These are phyloP conservation scores for Penicillium brasilianum DNA, from an alignment of 2,329 filamentous ascomycete species.

Conservation along the genomic window DNA sequence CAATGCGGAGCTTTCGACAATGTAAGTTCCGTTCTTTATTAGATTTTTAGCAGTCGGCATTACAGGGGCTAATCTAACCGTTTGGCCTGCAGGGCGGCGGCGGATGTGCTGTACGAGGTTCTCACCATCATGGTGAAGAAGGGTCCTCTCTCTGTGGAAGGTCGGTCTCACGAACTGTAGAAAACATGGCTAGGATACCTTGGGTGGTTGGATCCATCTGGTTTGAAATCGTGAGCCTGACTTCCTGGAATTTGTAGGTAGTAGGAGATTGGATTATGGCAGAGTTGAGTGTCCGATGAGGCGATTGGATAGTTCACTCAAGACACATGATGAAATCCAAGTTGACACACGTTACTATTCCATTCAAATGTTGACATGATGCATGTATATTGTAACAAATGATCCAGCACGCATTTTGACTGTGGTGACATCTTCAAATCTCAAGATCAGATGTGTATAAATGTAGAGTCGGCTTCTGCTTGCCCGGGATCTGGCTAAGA, in stretches of 20 bases:
- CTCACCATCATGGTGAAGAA: slow-evolving; percentile 84
- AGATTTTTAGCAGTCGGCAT: background rate
- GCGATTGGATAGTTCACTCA: background rate
- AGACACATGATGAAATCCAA: background rate
- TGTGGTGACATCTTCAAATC: too few species aligned
- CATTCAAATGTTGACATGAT: too few species aligned
- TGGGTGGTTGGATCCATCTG: background rate
- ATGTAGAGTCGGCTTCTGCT: too few species aligned
- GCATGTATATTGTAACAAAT: too few species aligned
- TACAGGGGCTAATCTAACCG: background rate
- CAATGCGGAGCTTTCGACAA: slow-evolving; percentile 61
- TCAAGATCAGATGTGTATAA: too few species aligned
- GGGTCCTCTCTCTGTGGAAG: slow-evolving; percentile 59
- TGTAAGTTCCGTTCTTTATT: slow-evolving; percentile 35
- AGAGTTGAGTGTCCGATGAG: background rate
- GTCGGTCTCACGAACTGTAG: slow-evolving; percentile 9
- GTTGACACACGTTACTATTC: too few species aligned
- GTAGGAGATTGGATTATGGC: background rate
- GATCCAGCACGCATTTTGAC: too few species aligned
- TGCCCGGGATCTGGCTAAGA: too few species aligned
- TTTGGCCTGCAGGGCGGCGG: slow-evolving; percentile 42
- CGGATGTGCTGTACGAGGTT: slow-evolving; percentile 73
- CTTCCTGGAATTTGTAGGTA: background rate
- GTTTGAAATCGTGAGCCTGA: background rate
- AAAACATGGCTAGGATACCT: background rate